phyloP scores from a whole-genome alignment of 768 basidiomycete genomes.

The Sutorius australiensis region DNA sequence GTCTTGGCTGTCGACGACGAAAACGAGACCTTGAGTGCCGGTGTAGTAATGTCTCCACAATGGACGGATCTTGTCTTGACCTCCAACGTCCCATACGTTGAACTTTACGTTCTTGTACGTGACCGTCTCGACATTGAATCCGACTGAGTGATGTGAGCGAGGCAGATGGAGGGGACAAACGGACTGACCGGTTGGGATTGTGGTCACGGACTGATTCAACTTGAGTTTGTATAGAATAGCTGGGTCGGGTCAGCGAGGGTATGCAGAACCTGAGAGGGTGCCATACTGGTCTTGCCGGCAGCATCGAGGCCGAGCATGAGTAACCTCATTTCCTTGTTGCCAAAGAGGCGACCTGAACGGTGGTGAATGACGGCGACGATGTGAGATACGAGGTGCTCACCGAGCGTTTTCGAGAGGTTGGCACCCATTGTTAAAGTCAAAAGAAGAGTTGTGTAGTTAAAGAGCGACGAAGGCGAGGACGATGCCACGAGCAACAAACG shows the following conservation, averaged over 20 bases:
- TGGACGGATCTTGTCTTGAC: conserved; percentile 99
- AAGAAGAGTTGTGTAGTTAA: conserved; percentile 38
- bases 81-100: conserved; percentile 96
- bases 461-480: conserved; percentile 52
- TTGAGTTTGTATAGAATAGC: conserved; percentile 99
- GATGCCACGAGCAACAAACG: conserved; percentile 27
- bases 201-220: conserved; percentile 97
- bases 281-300: conserved; percentile 96
- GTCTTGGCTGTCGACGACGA: conserved; percentile 97
- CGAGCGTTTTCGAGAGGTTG: conserved; percentile 81
- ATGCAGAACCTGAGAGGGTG: neutral
- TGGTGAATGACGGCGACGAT: neutral
- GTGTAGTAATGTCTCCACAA: conserved; percentile 99
- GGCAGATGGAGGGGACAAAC: neutral
- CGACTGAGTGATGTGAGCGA: conserved; percentile 49
- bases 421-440: conserved; percentile 60
- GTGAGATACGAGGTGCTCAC: conserved; percentile 35
- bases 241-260: conserved; percentile 31
- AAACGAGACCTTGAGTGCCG: conserved; percentile 96
- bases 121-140: conserved; percentile 99
- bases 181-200: conserved; percentile 84
- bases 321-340: conserved; percentile 98
- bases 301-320: conserved; percentile 97
- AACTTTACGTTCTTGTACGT: conserved; percentile 98
- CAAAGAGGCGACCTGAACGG: conserved; percentile 80